These are phyloP conservation scores for Penicillium longicatenatum DNA, from an alignment of 495 filamentous ascomycete genomes.

Conservation along the genomic window DNA sequence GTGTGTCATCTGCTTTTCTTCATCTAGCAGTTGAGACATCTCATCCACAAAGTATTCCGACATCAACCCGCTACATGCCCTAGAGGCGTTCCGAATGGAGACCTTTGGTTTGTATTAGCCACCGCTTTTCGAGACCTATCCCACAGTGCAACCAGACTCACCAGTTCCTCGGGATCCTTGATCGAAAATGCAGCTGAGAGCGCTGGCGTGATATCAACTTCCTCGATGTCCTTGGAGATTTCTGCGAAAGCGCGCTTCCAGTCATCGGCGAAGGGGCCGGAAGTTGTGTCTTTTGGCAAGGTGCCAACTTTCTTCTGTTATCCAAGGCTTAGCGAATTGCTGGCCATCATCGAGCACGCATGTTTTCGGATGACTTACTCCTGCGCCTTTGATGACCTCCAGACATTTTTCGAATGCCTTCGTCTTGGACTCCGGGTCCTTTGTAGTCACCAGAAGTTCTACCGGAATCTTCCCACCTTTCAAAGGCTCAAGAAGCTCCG, in stretches of 20 bases:
- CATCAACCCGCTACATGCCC: slow-evolving; percentile 89
- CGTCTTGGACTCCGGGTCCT: slow-evolving; percentile 84
- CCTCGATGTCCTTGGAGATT: slow-evolving; percentile 79
- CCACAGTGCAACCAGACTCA: slow-evolving; percentile 32
- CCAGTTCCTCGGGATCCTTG: slow-evolving; percentile 92
- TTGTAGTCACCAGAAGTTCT: slow-evolving; percentile 85
- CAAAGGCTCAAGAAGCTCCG: slow-evolving; percentile 88
- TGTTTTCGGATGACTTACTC: slow-evolving; percentile 57
- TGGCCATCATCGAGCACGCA: neutral
- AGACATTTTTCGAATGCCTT: slow-evolving; percentile 81
- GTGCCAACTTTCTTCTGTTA: slow-evolving; percentile 83
- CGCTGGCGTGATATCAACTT: slow-evolving; percentile 81
- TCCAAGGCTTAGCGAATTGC: neutral
- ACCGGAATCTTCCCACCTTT: slow-evolving; percentile 90
- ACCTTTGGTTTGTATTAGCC: slow-evolving; percentile 50
- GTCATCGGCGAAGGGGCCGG: slow-evolving; percentile 90
- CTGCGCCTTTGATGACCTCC: slow-evolving; percentile 82
- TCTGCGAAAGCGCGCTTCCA: slow-evolving; percentile 83
- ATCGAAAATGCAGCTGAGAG: slow-evolving; percentile 87
- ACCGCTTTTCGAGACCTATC: neutral
- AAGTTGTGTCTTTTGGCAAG: slow-evolving; percentile 77
- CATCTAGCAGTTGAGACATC: slow-evolving; percentile 92
- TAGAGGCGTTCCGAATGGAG: slow-evolving; percentile 87
- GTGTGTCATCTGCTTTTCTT: slow-evolving; percentile 95
- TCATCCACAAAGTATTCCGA: slow-evolving; percentile 94